A percentile compares a stretch with the other conserved stretches of the same genome.
These are phyloP conservation scores for Lactarius sanguifluus DNA, from an alignment of 768 basidiomycete species.

Conservation along the genomic window DNA sequence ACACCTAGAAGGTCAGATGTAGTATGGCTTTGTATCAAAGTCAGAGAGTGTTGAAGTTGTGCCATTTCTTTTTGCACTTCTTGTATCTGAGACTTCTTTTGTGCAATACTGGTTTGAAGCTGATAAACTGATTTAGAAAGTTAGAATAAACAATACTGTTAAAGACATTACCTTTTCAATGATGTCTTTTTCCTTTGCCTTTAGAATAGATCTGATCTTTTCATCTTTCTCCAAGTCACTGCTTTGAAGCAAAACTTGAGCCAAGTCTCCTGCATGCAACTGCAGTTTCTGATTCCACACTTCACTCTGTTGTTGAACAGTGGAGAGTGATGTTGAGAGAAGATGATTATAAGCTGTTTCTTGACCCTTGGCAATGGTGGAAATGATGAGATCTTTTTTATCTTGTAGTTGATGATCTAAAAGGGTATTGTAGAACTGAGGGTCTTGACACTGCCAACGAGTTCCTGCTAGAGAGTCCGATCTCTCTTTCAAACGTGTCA, in stretches of 20 bases:
- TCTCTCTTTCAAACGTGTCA: constrained; percentile 9
- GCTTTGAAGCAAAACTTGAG: constrained; percentile 15
- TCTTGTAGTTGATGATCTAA: constrained; percentile 9
- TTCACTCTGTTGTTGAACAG: constrained; percentile 15
- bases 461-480: constrained; percentile 14
- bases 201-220: not conserved
- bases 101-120: constrained; percentile 17
- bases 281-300: constrained; percentile 9
- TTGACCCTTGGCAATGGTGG: constrained; percentile 11
- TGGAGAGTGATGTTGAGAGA: constrained; percentile 4
- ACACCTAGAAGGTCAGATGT: not conserved
- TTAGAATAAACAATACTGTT: too few relatives aligned
- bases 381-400: constrained; percentile 12
- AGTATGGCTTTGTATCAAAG: not conserved
- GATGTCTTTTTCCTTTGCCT: not conserved
- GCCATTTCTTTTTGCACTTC: constrained; percentile 8
- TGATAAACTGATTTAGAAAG: not conserved
- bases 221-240: constrained; percentile 10
- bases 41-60: constrained; percentile 14
- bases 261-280: constrained; percentile 8
- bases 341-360: constrained; percentile 5
- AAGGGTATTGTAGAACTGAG: constrained; percentile 7
- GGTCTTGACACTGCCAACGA: constrained; percentile 11
- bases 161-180: constrained; percentile 18
- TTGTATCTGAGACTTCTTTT: constrained; percentile 13